A percentile compares a stretch with the other conserved stretches of the same genome.
phyloP scores from a whole-genome alignment of 768 basidiomycete genomes.

The Tulasnella sp. region DNA sequence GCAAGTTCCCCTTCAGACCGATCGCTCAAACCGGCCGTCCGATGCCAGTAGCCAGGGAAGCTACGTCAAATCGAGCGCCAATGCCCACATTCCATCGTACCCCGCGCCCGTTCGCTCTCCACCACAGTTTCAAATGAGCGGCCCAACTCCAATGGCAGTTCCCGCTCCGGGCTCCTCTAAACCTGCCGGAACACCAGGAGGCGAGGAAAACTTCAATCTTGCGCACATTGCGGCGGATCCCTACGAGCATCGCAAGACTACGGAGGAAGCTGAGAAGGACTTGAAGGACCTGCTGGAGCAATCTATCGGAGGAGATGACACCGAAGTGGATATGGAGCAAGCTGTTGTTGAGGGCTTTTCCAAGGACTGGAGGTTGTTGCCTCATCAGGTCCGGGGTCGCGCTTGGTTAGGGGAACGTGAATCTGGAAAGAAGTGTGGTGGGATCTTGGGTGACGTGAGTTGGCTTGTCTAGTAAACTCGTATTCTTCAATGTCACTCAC shows the following conservation, averaged over 20 bases:
- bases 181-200: background rate
- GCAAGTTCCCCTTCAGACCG: background rate
- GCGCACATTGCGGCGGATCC: constrained; percentile 1
- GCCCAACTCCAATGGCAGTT: background rate
- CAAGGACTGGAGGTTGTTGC: constrained; percentile 56
- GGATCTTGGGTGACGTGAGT: constrained; percentile 70
- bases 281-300: constrained; percentile 66
- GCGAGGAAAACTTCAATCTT: background rate
- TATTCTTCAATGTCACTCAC: background rate
- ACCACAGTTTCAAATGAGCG: background rate
- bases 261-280: constrained; percentile 63
- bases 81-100: background rate
- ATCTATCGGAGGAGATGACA: constrained; percentile 41
- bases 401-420: constrained; percentile 85
- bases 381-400: constrained; percentile 80
- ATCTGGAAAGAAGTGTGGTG: constrained; percentile 63
- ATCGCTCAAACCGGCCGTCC: background rate
- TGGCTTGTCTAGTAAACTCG: constrained; percentile 8
- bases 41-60: background rate
- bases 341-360: constrained; percentile 68
- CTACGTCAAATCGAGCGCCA: background rate
- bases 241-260: constrained; percentile 14
- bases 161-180: background rate
- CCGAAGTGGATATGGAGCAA: constrained; percentile 46
- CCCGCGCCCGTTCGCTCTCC: background rate